These are phyloP conservation scores for Mucor velutinosus DNA, from an alignment of 371 early-diverging fungal species.

Conservation along the genomic window DNA sequence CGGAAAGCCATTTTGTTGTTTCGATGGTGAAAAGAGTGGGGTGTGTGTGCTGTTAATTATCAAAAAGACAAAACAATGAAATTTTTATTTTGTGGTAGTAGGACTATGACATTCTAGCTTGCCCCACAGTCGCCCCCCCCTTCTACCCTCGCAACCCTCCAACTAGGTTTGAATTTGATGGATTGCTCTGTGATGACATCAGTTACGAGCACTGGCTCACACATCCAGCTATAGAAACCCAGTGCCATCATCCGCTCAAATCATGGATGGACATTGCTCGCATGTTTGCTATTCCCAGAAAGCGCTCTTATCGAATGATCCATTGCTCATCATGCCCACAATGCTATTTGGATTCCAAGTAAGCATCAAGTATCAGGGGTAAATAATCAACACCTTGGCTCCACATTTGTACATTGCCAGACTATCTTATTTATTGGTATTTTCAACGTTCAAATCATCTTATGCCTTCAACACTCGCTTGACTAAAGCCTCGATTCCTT, in stretches of 20 bases:
- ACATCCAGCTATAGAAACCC: neutral
- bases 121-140: neutral
- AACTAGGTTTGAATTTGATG: neutral
- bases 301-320: too few species aligned
- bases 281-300: too few species aligned
- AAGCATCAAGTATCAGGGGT: too few species aligned
- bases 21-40: neutral
- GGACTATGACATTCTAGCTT: neutral
- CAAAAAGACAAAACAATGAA: neutral
- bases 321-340: too few species aligned
- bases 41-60: neutral
- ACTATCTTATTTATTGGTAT: neutral
- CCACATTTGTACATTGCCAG: too few species aligned
- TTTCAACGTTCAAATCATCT: neutral
- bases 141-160: slow-evolving; percentile 2
- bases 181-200: neutral
- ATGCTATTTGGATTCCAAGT: too few species aligned
- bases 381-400: too few species aligned
- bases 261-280: neutral
- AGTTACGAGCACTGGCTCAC: neutral
- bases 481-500: slow-evolving; percentile 43
- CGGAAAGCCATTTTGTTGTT: slow-evolving; percentile 40
- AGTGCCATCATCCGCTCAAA: neutral
- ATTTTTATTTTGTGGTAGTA: neutral
- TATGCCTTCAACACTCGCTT: slow-evolving; percentile 35